These are phyloP conservation scores for Oryza officinalis DNA, from an alignment of 176 grass and related monocot genomes.

Conservation along the genomic window DNA sequence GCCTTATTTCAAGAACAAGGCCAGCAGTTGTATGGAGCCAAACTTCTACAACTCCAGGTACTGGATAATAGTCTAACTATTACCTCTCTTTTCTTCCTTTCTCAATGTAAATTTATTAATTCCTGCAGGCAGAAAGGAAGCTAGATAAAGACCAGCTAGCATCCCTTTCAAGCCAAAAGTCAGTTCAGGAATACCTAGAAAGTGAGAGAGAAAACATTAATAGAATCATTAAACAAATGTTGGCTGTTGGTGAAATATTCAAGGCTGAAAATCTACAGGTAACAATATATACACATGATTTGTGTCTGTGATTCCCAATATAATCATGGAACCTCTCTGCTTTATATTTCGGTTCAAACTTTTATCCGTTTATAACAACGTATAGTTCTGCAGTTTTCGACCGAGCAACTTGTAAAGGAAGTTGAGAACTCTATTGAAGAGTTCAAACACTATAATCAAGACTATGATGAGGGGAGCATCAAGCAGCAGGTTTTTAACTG, in stretches of 20 bases:
- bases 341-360: background rate
- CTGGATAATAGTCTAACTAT: slow-evolving; percentile 22
- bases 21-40: slow-evolving; percentile 87
- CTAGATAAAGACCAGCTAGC: slow-evolving; percentile 81
- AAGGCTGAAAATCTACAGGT: slow-evolving; percentile 95
- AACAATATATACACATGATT: slow-evolving; percentile 7
- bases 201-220: slow-evolving; percentile 80
- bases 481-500: slow-evolving; percentile 70
- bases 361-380: slow-evolving; percentile 23
- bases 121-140: slow-evolving; percentile 71
- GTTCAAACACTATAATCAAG: slow-evolving; percentile 89
- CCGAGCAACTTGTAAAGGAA: slow-evolving; percentile 85
- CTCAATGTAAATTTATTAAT: slow-evolving; percentile 33
- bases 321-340: slow-evolving; percentile 21
- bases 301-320: background rate
- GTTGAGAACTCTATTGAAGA: slow-evolving; percentile 76
- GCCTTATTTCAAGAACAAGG: slow-evolving; percentile 98
- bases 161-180: slow-evolving; percentile 68
- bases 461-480: slow-evolving; percentile 79
- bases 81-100: slow-evolving; percentile 35
- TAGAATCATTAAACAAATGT: slow-evolving; percentile 90
- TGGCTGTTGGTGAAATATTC: slow-evolving; percentile 90
- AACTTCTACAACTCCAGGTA: slow-evolving; percentile 91
- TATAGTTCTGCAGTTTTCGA: slow-evolving; percentile 70
- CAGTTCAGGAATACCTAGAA: slow-evolving; percentile 74